These are phyloP conservation scores for Cicer chorassanicum DNA, from an alignment of 306 rosid species.

Conservation along the genomic window DNA sequence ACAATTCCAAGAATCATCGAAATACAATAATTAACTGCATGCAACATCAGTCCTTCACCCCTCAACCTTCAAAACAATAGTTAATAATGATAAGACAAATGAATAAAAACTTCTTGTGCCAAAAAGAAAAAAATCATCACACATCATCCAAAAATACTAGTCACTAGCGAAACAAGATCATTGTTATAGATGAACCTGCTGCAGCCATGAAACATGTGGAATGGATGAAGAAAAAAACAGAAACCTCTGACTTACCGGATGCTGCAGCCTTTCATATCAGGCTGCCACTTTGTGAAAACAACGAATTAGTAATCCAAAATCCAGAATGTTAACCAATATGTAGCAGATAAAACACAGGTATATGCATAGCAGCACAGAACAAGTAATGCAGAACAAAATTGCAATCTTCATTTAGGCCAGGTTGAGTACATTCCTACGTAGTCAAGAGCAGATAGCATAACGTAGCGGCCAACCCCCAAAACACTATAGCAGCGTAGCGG, in stretches of 20 bases:
- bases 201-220: background rate
- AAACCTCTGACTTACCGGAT: conserved; percentile 8
- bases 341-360: background rate
- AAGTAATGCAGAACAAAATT: conserved; percentile 3
- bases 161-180: conserved; percentile 7
- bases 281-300: background rate
- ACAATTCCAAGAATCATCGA: background rate
- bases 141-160: background rate
- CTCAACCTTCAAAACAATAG: background rate
- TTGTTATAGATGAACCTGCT: conserved; percentile 7
- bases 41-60: background rate
- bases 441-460: no score
- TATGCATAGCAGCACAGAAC: conserved; percentile 8
- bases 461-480: no score
- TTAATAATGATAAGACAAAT: background rate
- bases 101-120: background rate
- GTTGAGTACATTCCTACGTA: background rate
- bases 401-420: background rate
- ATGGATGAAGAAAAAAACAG: background rate
- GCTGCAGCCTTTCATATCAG: conserved; percentile 8
- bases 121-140: background rate
- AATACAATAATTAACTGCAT: background rate
- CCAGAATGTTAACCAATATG: background rate
- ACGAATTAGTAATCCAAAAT: conserved; percentile 7
- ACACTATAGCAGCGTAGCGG: no score